Evolutionary conservation across 371 early-diverging fungal genomes (phyloP).

Genomic region (Vairimorpha ceranae): DNA sequence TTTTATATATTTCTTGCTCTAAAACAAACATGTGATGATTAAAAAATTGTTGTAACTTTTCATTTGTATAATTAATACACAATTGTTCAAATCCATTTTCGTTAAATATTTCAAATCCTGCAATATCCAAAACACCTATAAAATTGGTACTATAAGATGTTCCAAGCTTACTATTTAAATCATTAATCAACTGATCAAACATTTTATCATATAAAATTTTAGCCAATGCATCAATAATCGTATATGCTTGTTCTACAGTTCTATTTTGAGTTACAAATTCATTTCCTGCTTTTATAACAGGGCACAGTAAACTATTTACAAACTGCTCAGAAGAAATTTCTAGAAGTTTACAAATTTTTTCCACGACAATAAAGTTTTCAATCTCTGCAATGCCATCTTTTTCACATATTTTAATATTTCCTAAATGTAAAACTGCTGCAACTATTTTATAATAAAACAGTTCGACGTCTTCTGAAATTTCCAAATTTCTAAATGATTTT

Average conservation of each 20-base stretch:
- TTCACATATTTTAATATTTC: slow-evolving; percentile 68
- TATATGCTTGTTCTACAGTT: slow-evolving; percentile 74
- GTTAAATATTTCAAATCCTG: slow-evolving; percentile 97
- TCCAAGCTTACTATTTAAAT: slow-evolving; percentile 75
- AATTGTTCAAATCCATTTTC: slow-evolving; percentile 95
- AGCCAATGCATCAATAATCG: slow-evolving; percentile 82
- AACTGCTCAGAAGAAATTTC: slow-evolving; percentile 79
- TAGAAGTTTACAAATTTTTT: slow-evolving; percentile 82
- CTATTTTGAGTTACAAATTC: slow-evolving; percentile 86
- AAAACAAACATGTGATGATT: slow-evolving; percentile 99
- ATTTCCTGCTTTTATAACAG: slow-evolving; percentile 82
- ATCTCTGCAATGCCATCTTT: slow-evolving; percentile 75
- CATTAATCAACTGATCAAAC: slow-evolving; percentile 78
- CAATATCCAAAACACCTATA: slow-evolving; percentile 98
- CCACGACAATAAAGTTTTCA: slow-evolving; percentile 69
- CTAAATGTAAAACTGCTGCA: slow-evolving; percentile 84
- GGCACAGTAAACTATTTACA: slow-evolving; percentile 74
- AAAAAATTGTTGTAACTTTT: slow-evolving; percentile 98
- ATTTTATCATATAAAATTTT: slow-evolving; percentile 89
- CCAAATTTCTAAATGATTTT: slow-evolving; percentile 75
- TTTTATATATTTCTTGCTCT: slow-evolving; percentile 93
- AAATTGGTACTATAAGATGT: slow-evolving; percentile 68
- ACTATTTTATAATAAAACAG: slow-evolving; percentile 73
- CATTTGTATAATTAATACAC: slow-evolving; percentile 99
- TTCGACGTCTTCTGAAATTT: slow-evolving; percentile 71